Base-by-base conservation (phyloP, 331 rosid genomes). In the Acacia concinna region DNA sequence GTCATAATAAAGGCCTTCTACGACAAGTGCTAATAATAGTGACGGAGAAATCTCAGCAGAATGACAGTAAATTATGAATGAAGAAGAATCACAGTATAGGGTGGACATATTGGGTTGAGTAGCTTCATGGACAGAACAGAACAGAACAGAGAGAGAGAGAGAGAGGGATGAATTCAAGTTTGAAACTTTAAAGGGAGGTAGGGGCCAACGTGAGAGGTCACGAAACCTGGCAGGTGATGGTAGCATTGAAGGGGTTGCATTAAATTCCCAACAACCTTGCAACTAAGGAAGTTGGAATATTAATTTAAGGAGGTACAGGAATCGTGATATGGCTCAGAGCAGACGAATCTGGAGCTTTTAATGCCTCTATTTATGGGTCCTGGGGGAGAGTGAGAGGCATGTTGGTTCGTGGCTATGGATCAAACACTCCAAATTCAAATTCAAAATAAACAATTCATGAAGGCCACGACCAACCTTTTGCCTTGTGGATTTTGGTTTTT, bases 161-260 rank as follows among this genome's bases (percentile, higher is more conserved):
- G 56, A n/a, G 57, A 40, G 74, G 18, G 78, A 52, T 74, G 30
- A 15, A 46, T 46, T n/a, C 52, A 46, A 17, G 52, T 15, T 46
- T 46, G 17, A 44, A 78, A 43, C 66, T 63, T 80, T 47, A 66
- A 75, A 81, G 81, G 77, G 81, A 83, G 77, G 84, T 18, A 59
- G 51, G 79, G 82, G 40, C 62, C 81, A 41, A 75, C 51, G 76
- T 49, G 65, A 44, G 80, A 82, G 80, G 73, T 51, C 77, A 69
- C 44, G 79, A 23, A 78, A 44, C 30, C 30, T 38, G 78, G 84
- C 69, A 73, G 64, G 69, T 74, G 57, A 41, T 66, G 67, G 78
- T 78, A 68, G 89, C 91, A 94, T 92, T 94, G 85, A 94, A 89
- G 97, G 83, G 88, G 92, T 59, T 66, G 97, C 94, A 92, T 92